phyloP scores from a whole-genome alignment of 1,284 basidiomycete species.

The Sphaerobolus stellatus region DNA sequence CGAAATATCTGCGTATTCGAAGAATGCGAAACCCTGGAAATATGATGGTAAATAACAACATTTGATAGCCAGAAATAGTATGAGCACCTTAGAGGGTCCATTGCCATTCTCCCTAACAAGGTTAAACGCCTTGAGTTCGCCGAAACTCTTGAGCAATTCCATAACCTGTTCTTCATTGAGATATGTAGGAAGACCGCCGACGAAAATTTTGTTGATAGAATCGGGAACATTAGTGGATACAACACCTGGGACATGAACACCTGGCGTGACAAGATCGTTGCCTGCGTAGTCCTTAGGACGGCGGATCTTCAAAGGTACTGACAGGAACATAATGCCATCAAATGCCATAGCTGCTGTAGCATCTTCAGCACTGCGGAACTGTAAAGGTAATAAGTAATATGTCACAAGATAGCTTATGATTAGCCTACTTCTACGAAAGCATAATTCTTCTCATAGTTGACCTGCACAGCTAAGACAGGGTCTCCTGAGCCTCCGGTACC shows the following conservation, averaged over 20 bases:
- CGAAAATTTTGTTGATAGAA: constrained; percentile 96
- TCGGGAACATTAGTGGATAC: constrained; percentile 97
- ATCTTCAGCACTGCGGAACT: constrained; percentile 95
- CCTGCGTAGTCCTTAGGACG: constrained; percentile 96
- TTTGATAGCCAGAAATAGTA: neutral
- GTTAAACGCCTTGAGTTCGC: constrained; percentile 96
- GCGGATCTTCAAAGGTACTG: constrained; percentile 89
- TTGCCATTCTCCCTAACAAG: constrained; percentile 92
- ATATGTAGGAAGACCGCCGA: constrained; percentile 94
- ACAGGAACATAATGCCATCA: constrained; percentile 94
- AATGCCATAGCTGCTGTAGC: constrained; percentile 96
- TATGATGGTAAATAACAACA: constrained; percentile 1
- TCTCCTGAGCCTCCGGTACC: constrained; percentile 83
- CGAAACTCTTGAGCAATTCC: constrained; percentile 96
- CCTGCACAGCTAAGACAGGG: constrained; percentile 88
- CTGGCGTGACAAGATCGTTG: constrained; percentile 56
- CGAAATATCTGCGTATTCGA: constrained; percentile 89
- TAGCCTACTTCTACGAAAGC: constrained; percentile 87
- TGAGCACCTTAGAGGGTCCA: constrained; percentile 79
- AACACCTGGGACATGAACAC: constrained; percentile 86
- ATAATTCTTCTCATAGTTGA: constrained; percentile 98
- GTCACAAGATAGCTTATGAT: neutral
- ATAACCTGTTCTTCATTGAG: constrained; percentile 97
- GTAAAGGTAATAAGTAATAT: constrained; percentile 11
- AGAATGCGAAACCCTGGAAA: constrained; percentile 92